Evolutionary conservation across 2,329 filamentous ascomycete species (phyloP), one percentile per base, ranked within the genome.

Genomic region (Diaporthe vexans): DNA sequence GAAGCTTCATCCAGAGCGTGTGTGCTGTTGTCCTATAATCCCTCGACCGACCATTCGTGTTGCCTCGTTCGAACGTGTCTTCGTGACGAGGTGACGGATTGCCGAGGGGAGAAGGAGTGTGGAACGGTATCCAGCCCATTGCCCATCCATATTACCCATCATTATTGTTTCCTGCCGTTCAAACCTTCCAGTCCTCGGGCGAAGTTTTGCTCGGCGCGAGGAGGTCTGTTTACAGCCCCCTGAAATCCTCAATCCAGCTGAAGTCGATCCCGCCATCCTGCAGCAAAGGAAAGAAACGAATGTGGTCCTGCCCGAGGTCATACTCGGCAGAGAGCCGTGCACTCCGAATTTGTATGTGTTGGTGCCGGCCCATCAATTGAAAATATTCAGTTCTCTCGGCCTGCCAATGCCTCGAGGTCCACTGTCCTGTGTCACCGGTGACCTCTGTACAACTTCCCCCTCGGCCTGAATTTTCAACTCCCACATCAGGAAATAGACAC

Each of bases 261-360:
- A 70, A 56, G 57, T 59, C 51, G 58, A 61, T 52, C 48, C 58
- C 24, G 67, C 74, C 72, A 75, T 43, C 74, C 74, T 54, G 74
- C 51, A 71, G 74, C 67, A 71, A 61, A 71, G 65, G 46, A 68
- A 71, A 54, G 40, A 54, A 46, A 33, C 11, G 51, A 63, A 33
- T 29, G 48, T 68, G 46, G 15, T 52, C 2, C 46, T 48, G 63
- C 17, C 29, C 4, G 63, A n/a, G 3, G 35, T 17, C 6, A 52
- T 13, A n/a, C 29, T 37, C 63, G 63, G 35, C 29, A 33, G 46
- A 37, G 10, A 26, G 63, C 46, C 29, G n/a, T 43, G 15, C 21
- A 52, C 29, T 33, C 33, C 33, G n/a, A 21, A 37, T 46, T 11
- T 52, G 46, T 67, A 37, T 52, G 46, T 52, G 24, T 52, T 67